Evolutionary conservation across 2,329 filamentous ascomycete species (phyloP).

Genomic region (Clarireedia sp.): DNA sequence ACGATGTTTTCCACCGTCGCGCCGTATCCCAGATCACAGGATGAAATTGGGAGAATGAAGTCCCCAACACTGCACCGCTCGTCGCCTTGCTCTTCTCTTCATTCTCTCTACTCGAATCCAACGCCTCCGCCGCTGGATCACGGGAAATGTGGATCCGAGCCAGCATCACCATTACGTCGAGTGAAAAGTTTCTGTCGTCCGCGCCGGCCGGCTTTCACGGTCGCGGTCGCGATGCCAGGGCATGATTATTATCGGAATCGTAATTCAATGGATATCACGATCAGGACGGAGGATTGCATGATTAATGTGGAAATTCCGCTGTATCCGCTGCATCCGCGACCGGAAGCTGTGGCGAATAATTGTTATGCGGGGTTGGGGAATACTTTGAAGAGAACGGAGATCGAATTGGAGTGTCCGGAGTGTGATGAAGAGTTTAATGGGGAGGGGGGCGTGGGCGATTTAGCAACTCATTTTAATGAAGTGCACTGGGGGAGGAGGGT

Average conservation of each 20-base stretch:
- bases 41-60: not conserved
- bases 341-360: not conserved
- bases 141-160: not conserved
- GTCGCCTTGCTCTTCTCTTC: constrained; percentile 6
- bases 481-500: constrained; percentile 7
- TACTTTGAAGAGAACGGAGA: not conserved
- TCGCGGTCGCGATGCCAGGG: not conserved
- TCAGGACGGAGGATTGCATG: not conserved
- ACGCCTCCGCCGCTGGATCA: not conserved
- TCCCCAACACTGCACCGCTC: not conserved
- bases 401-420: constrained; percentile 8
- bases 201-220: not conserved
- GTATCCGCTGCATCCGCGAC: not conserved
- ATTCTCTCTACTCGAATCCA: constrained; percentile 2
- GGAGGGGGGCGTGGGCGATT: not conserved
- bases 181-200: constrained; percentile 6
- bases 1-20: constrained; percentile 2
- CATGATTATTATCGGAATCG: not conserved
- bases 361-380: not conserved
- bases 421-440: constrained; percentile 4
- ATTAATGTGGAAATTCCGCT: constrained; percentile 4
- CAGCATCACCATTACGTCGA: not conserved
- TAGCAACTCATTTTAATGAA: constrained; percentile 4
- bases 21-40: not conserved
- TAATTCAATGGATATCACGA: not conserved